phyloP scores from a whole-genome alignment of 257 asterid species.

The Ocimum tenuiflorum region DNA sequence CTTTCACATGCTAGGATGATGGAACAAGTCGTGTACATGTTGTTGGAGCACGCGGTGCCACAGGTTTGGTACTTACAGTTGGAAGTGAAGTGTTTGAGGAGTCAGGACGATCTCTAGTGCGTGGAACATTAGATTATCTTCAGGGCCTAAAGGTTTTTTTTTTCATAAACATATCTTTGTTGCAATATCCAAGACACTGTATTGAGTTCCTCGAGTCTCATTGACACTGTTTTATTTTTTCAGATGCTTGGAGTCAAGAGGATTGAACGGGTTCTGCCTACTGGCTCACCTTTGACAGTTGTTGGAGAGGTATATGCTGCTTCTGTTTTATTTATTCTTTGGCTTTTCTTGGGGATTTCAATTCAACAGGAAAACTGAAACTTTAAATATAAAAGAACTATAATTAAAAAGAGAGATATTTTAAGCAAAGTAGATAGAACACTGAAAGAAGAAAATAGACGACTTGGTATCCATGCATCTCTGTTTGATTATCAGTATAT shows the following conservation, averaged over 20 bases:
- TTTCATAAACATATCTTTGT: not conserved
- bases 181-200: constrained; percentile 1
- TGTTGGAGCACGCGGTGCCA: constrained; percentile 94
- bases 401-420: not conserved
- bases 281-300: constrained; percentile 89
- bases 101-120: constrained; percentile 88
- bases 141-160: constrained; percentile 86
- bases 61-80: constrained; percentile 79
- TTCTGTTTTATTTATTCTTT: not conserved
- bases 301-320: constrained; percentile 81
- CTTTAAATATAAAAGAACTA: not conserved
- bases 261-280: constrained; percentile 93
- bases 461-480: not conserved
- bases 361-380: not conserved
- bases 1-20: constrained; percentile 57
- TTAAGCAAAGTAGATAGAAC: not conserved
- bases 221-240: constrained; percentile 20
- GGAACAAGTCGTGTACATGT: constrained; percentile 80
- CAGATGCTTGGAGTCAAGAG: constrained; percentile 99
- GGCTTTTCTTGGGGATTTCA: not conserved
- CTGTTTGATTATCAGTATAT: not conserved
- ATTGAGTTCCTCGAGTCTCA: constrained; percentile 5
- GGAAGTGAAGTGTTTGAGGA: constrained; percentile 97
- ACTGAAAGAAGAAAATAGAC: not conserved
- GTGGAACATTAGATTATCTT: constrained; percentile 92